Evolutionary conservation across 129 eudicot genomes (phyloP), one percentile per base, ranked within the genome.

Genomic region (Tagetes erecta): DNA sequence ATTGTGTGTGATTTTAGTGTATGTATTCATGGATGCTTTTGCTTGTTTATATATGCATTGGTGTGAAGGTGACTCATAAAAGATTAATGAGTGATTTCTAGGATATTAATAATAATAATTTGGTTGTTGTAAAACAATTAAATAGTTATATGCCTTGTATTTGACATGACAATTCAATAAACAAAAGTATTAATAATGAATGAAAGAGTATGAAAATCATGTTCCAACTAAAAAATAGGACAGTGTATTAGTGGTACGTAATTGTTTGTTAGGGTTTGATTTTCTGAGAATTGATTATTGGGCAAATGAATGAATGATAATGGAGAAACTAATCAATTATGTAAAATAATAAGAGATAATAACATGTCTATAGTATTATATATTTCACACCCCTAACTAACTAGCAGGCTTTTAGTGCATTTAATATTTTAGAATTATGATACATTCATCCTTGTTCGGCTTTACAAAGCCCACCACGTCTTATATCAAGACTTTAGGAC

Each of bases 301-400:
- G 64, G 31, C 64, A 57, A 57, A 27, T 55, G 62, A 55, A 57
- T 38, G 31, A 57, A 27, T 55, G 62, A 55, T 55, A 6, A 30
- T 56, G 37, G 63, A 30, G 37, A 56, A 56, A 8, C 13, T 52
- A 56, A 56, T 56, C 12, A 6, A 56, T 31, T 30, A 7, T 27
- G 30, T 56, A 56, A 56, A 56, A 30, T 8, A 56, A 56, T 30
- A 30, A 56, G 64, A 58, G 40, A 59, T 59, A 59, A 59, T 0
- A 59, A 6, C 64, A 38, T 39, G 1, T 58, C 35, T 27, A 55
- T 55, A 27, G 62, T 55, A 55, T 55, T 56, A 56, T 56, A 56
- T 56, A 20, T 8, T 1, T 56, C 37, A 30, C 36, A 6, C 38
- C 30, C 38, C 13, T 27, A 56, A 30, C 63, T 14, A 59, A 59